These are phyloP conservation scores for Chaetomium cochliodes DNA, from an alignment of 495 filamentous ascomycete species.

Conservation along the genomic window DNA sequence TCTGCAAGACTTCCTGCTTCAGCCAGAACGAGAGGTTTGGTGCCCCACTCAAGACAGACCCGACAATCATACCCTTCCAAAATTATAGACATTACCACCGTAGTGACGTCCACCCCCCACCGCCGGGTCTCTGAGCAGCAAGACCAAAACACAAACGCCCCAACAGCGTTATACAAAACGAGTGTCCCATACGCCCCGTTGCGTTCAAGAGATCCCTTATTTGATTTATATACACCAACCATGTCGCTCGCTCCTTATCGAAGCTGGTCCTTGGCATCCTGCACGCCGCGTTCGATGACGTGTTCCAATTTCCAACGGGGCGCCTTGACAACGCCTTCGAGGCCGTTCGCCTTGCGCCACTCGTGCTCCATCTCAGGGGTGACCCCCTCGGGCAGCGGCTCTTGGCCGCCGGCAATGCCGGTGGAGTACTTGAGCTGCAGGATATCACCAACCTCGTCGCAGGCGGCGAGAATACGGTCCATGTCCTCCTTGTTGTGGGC, in stretches of 20 bases:
- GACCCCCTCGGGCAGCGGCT: constrained; percentile 67
- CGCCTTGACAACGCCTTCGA: constrained; percentile 54
- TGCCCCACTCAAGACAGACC: neutral
- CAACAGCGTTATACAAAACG: neutral
- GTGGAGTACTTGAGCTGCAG: constrained; percentile 95
- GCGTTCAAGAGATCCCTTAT: neutral
- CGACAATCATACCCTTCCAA: neutral
- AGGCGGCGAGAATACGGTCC: constrained; percentile 84
- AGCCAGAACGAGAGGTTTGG: neutral
- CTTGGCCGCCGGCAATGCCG: constrained; percentile 82
- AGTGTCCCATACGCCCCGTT: neutral
- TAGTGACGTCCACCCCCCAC: neutral
- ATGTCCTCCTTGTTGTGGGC: constrained; percentile 98
- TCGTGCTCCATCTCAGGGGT: constrained; percentile 69
- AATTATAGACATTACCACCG: constrained; percentile 4
- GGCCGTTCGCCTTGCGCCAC: constrained; percentile 58
- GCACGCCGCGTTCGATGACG: constrained; percentile 71
- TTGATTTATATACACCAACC: constrained; percentile 9
- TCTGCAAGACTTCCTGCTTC: neutral
- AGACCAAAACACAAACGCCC: neutral
- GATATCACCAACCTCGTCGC: constrained; percentile 88
- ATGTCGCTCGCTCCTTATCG: constrained; percentile 41
- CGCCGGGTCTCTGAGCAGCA: neutral
- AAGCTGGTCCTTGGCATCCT: constrained; percentile 73
- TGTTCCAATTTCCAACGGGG: constrained; percentile 83